Evolutionary conservation across 805 yeast genomes (phyloP), one percentile per base, ranked within the genome.

Genomic region (Blastobotrys americana): DNA sequence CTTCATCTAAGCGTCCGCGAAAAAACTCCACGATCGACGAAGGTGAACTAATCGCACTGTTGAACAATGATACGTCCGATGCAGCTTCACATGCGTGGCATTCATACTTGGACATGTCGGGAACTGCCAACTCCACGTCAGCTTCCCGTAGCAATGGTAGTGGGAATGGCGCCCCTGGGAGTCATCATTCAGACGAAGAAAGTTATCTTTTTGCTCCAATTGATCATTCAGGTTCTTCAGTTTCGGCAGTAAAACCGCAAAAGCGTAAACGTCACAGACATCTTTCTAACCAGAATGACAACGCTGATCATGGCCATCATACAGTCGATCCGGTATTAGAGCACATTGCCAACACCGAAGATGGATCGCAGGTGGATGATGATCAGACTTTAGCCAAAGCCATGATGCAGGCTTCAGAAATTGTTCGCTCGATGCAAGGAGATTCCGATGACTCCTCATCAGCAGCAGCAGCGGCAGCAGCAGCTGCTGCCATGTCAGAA

Each of bases 261-360:
- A 25, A 25, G 13, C 31, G 31, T 8, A 8, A 25, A 25, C 8
- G 13, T 8, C 10, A 8, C 8, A 8, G 13, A 8, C 31, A 25
- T 25, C 10, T 25, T 8, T 8, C 8, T 13, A 13, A 25, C 13
- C 10, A 8, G 10, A 13, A 13, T 13, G 10, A 8, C 31, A 19
- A 47, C 20, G 15, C 20, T 16, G 13, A 23, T 50, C 46, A 33
- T 54, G 57, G 45, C 41, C 63, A 33, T 37, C 31, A 47, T 13
- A 45, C 37, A 74, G 81, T 77, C 27, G 82, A 78, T 56, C 82
- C 82, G 0, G 82, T 73, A 51, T 56, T 78, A 33, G 74, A 78
- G 6, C 73, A 73, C 27, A 48, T 63, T 2, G 71, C 66, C 47
- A 68, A 69, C 15, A 68, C 73, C 3, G 66, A 41, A 3, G 42